A percentile compares a stretch with the other conserved stretches of the same genome.
Conservation (phyloP, 257 asterid genomes). For the Lithospermum erythrorhizon region DNA sequence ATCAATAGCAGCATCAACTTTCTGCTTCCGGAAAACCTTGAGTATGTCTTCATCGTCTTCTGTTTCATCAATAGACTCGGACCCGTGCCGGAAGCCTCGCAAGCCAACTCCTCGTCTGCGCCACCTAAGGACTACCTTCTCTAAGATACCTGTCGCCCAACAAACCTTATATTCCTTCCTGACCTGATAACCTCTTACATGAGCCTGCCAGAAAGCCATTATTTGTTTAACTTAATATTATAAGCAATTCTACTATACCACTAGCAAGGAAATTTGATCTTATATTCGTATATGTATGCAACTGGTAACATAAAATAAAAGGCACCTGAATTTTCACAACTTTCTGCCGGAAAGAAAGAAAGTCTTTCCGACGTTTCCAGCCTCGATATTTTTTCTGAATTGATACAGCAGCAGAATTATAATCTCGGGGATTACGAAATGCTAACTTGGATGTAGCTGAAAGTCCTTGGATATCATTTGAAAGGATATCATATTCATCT, state of each 20-base stretch:
- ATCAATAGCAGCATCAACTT: slow-evolving; percentile 66
- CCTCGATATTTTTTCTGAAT: slow-evolving; percentile 91
- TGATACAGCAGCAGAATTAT: slow-evolving; percentile 67
- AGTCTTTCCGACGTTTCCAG: slow-evolving; percentile 84
- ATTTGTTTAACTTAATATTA: background rate
- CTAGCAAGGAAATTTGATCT: background rate
- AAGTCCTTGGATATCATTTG: slow-evolving; percentile 37
- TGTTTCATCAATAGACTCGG: slow-evolving; percentile 36
- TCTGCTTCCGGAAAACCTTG: slow-evolving; percentile 69
- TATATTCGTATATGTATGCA: background rate
- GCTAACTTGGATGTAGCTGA: slow-evolving; percentile 54
- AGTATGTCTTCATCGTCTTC: slow-evolving; percentile 79
- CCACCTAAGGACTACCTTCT: slow-evolving; percentile 88
- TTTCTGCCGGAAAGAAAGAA: slow-evolving; percentile 74
- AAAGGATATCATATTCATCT: slow-evolving; percentile 41
- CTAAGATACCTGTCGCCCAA: slow-evolving; percentile 93
- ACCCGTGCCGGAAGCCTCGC: slow-evolving; percentile 66
- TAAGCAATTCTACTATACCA: background rate
- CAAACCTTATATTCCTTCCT: slow-evolving; percentile 66
- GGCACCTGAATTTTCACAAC: slow-evolving; percentile 94
- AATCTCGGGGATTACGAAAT: slow-evolving; percentile 48
- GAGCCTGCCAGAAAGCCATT: slow-evolving; percentile 46
- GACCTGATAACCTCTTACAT: slow-evolving; percentile 89
- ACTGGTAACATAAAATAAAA: slow-evolving; percentile 2
- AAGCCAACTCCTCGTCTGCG: slow-evolving; percentile 74